Evolutionary conservation across 768 basidiomycete genomes (phyloP).

Genomic region (Collybia sp.): DNA sequence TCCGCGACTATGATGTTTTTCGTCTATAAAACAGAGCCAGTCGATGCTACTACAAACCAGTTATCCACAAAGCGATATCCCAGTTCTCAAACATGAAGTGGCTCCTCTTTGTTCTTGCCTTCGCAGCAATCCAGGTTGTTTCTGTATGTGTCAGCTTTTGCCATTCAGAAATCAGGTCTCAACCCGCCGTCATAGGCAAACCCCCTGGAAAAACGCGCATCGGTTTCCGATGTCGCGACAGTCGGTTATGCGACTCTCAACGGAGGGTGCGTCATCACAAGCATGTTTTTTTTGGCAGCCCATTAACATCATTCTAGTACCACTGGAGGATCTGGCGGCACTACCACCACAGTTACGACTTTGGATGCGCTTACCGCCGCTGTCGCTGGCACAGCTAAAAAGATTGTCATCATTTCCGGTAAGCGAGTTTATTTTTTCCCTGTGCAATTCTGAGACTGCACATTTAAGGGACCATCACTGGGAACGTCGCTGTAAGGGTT

Average conservation of each 20-base stretch:
- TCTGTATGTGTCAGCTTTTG: conserved; percentile 13
- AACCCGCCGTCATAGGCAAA: conserved; percentile 8
- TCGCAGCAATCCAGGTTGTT: conserved; percentile 23
- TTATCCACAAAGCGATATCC: not conserved
- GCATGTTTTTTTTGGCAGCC: not conserved
- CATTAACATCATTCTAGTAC: conserved; percentile 22
- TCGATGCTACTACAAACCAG: too few species aligned
- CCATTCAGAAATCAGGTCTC: too few species aligned
- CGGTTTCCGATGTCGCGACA: conserved; percentile 29
- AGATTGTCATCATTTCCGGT: conserved; percentile 42
- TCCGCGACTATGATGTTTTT: too few species aligned
- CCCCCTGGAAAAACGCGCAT: conserved; percentile 22
- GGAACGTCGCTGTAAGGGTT: conserved; percentile 34
- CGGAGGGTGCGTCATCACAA: conserved; percentile 22
- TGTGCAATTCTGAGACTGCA: not conserved
- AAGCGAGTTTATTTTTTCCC: not conserved
- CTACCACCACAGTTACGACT: conserved; percentile 37
- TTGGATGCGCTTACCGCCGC: conserved; percentile 36
- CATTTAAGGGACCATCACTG: conserved; percentile 34
- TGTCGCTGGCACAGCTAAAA: conserved; percentile 33
- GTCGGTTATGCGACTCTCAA: conserved; percentile 35
- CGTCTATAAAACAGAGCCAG: too few species aligned
- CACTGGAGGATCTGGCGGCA: conserved; percentile 37
- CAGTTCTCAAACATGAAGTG: conserved; percentile 24
- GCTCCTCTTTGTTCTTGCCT: conserved; percentile 24